Evolutionary conservation across 306 rosid genomes (phyloP), one percentile per base, ranked within the genome.

Genomic region (Cicer pinnatifidum): DNA sequence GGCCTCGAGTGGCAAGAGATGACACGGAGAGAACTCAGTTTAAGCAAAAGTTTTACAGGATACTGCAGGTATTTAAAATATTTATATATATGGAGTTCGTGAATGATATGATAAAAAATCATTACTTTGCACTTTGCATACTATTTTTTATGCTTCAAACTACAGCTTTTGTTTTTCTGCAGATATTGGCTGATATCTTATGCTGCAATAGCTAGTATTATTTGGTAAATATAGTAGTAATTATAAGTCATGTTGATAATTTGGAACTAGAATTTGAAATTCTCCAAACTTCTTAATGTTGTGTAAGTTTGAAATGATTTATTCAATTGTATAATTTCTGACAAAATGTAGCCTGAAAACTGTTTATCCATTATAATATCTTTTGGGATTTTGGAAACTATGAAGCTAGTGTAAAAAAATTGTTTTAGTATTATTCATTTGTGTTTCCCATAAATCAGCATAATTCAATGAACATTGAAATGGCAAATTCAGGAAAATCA

Each of bases 1-100:
- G 96, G 41, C 99, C 97, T 78, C 89, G 96, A 80, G 99, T 96
- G 78, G 88, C 41, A 75, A 50, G 88, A 47, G 91, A 94, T 81
- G 96, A 91, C 74, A 63, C 77, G 1, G 93, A 94, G 56, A 91
- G 97, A 90, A 83, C 85, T 51, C 85, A 82, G 76, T 94, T 89
- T 68, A 91, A 94, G 87, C 75, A 86, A 67, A 86, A 53, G 0
- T 94, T 91, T 85, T 91, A 50, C 90, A 83, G 80, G 73, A 81
- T 87, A 56, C 83, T 94, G 59, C 90, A 91, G 97, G 99, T 91
- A 85, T 67, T 23, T 28, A 23, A 67, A 73, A 41, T 47, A 33
- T 20, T 45, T 62, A 15, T 19, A 16, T 58, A 20, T 28, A 28
- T 28, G 35, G 41, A 57, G 70, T 52, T 17, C 6, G 16, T 71